Base-by-base conservation (phyloP, 176 grass and related monocot genomes). In the Paspalum notatum region DNA sequence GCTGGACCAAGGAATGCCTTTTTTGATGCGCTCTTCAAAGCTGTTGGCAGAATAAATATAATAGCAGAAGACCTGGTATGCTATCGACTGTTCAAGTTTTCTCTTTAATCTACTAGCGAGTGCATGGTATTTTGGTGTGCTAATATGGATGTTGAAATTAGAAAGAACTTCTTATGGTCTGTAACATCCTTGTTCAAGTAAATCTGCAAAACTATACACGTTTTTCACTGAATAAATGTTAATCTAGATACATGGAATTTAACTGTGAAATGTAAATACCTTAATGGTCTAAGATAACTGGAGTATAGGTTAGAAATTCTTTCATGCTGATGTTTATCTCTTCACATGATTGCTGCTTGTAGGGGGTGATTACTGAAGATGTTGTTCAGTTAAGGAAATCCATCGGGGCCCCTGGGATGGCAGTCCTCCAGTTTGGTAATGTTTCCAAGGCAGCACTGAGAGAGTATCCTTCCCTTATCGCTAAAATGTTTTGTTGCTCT, bases 351-450 rank as follows among this genome's bases (percentile, higher is more conserved):
- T 67, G 40, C 48, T 78, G 78, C 42, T 55, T 61, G 14, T 77
- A 98, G 95, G 95, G 95, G 66, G 95, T 98, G 53, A 94, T 98
- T 89, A 98, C 95, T 32, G 87, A 92, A 83, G 95, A 98, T 75
- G 95, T 98, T 9, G 90, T 98, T 64, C 63, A 98, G 82, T 69
- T 98, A 81, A 94, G 95, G 78, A 98, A 94, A 83, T 87, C 83
- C 46, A 98, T 98, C 72, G 85, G 80, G 1, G 92, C 95, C 84
- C 95, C 95, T 45, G 95, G 95, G 68, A 98, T 98, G 95, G 92
- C 92, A 80, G 85, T 98, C 91, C 95, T 98, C 41, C 92, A 98
- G 73, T 98, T 98, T 75, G 95, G 95, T 98, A 94, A 81, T 87
- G 57, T 24, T 70, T 5, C 37, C 9, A 68, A 1, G 20, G 32